Evolutionary conservation across 2,329 filamentous ascomycete genomes (phyloP).

Genomic region (Fusarium sp.): DNA sequence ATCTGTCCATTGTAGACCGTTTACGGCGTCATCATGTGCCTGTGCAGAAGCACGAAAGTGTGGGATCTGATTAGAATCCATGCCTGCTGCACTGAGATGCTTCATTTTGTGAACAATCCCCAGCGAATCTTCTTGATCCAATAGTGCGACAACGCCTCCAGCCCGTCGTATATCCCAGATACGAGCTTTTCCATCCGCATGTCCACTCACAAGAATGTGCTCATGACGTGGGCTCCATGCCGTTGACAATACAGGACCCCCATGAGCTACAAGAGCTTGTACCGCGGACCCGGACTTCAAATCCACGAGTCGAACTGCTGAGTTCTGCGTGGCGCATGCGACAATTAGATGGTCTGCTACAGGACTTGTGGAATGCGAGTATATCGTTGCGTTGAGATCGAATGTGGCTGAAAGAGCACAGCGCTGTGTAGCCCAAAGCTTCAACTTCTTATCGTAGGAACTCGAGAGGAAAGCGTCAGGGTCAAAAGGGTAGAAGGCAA

Average conservation of each 20-base stretch:
- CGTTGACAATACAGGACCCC: slow-evolving; percentile 74
- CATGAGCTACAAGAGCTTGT: slow-evolving; percentile 77
- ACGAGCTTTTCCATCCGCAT: slow-evolving; percentile 84
- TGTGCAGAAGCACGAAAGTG: slow-evolving; percentile 64
- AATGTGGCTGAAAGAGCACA: slow-evolving; percentile 74
- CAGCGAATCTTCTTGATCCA: slow-evolving; percentile 86
- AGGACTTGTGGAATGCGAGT: slow-evolving; percentile 82
- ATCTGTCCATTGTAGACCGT: slow-evolving; percentile 86
- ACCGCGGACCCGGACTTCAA: slow-evolving; percentile 81
- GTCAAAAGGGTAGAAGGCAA: slow-evolving; percentile 85
- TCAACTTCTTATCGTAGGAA: slow-evolving; percentile 82
- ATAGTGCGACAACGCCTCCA: slow-evolving; percentile 77
- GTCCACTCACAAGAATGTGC: slow-evolving; percentile 83
- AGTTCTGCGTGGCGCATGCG: slow-evolving; percentile 88
- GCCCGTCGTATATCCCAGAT: slow-evolving; percentile 90
- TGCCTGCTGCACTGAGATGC: slow-evolving; percentile 49
- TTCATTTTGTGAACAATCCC: slow-evolving; percentile 67
- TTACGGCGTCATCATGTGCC: slow-evolving; percentile 86
- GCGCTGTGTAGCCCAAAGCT: slow-evolving; percentile 77
- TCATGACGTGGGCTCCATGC: slow-evolving; percentile 87
- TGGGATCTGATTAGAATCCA: slow-evolving; percentile 48
- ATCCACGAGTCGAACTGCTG: slow-evolving; percentile 86
- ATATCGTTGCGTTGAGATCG: slow-evolving; percentile 74
- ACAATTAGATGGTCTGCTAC: slow-evolving; percentile 81
- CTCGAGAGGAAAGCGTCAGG: slow-evolving; percentile 79